These are phyloP conservation scores for Suillus sp. DNA, from an alignment of 768 basidiomycete genomes.

Conservation along the genomic window DNA sequence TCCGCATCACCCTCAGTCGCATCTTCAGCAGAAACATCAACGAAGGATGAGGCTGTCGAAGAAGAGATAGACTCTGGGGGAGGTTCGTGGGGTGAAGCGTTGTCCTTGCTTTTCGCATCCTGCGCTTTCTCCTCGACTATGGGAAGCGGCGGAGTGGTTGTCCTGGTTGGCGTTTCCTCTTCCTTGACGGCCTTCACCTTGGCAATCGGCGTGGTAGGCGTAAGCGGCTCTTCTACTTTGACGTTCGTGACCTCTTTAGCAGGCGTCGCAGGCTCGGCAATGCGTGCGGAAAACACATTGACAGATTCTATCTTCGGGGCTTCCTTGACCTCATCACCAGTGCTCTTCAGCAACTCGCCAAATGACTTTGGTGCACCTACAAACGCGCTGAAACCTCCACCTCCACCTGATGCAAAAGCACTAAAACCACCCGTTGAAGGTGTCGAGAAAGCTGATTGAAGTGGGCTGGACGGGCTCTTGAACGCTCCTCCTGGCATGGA, in stretches of 20 bases:
- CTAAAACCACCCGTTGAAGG: conserved; percentile 28
- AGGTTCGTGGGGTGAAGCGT: conserved; percentile 13
- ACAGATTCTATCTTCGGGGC: conserved; percentile 16
- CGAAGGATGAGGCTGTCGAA: conserved; percentile 46
- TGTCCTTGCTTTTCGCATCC: conserved; percentile 17
- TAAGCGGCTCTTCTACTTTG: conserved; percentile 14
- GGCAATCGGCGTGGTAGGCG: conserved; percentile 7
- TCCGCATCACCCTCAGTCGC: conserved; percentile 31
- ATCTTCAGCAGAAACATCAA: conserved; percentile 41
- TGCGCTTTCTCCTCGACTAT: conserved; percentile 2
- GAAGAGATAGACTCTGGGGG: conserved; percentile 44
- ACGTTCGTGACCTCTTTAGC: neutral
- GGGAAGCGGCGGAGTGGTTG: neutral
- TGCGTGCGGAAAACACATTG: conserved; percentile 12
- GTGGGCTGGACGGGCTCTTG: conserved; percentile 20
- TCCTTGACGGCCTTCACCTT: neutral
- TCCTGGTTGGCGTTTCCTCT: neutral
- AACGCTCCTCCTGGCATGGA: conserved; percentile 32
- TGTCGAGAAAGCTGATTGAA: conserved; percentile 15
- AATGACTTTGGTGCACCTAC: conserved; percentile 56
- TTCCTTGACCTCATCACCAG: conserved; percentile 29
- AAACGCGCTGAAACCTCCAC: conserved; percentile 56
- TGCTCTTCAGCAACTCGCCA: conserved; percentile 56
- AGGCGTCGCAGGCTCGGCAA: conserved; percentile 6
- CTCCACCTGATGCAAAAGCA: conserved; percentile 29